Base-by-base conservation (phyloP, 2,329 filamentous ascomycete species). In the Fusarium neocosmosporiellum region DNA sequence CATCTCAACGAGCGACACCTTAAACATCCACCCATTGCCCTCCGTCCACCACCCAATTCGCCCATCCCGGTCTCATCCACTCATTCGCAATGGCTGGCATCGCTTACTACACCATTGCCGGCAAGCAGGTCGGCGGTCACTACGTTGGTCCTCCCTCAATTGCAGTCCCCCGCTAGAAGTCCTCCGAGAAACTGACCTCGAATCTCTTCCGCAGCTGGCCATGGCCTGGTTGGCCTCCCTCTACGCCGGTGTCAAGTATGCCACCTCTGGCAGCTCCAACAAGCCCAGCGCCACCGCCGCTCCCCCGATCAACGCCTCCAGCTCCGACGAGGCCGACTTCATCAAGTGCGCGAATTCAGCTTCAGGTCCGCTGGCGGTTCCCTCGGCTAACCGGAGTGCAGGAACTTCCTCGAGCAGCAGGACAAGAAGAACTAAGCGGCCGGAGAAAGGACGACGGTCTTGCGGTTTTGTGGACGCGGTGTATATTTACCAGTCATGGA, bases 251-350 rank as follows among this genome's bases (percentile, higher is more conserved):
- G 78, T 79, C 79, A 86, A 86, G 80, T 77, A 83, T 41, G 82
- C 83, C 62, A 67, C 83, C 64, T 80, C 83, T 57, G 86, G 88
- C 69, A 80, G 84, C 81, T 85, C 85, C 79, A 85, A 84, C 73
- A 82, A 82, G 73, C 75, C 81, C 57, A 81, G 84, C 67, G 78
- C 83, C 48, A 84, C 80, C 54, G 83, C 85, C 67, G 80, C 86
- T 58, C 89, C 89, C 71, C 89, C 89, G 59, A 89, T 91, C 85
- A 90, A 90, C 81, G 89, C 89, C 68, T 86, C 87, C 60, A 89
- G 85, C 83, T 85, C 88, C 77, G 89, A 90, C 79, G 89, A 91
- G 84, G 88, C 86, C 81, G 88, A 90, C 80, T 91, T 91, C 83
- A 90, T 91, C 85, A 89, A 90, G 89, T 90, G 82, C 84, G 87